phyloP scores from a whole-genome alignment of 1,139 yeast species.

The Yamadazyma aaseri region DNA sequence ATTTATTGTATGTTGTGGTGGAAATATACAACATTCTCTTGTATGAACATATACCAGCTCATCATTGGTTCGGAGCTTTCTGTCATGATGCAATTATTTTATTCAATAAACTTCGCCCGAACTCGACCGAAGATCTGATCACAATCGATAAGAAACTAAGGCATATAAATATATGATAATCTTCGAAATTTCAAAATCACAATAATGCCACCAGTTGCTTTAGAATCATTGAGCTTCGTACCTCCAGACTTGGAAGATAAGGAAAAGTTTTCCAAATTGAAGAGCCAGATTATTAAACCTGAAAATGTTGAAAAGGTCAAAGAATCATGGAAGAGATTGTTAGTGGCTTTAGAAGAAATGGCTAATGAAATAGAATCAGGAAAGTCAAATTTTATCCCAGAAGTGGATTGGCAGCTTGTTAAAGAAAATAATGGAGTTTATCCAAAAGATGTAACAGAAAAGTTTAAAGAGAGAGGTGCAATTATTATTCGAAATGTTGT shows the following conservation, averaged over 20 bases:
- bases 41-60: too few species aligned
- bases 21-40: too few species aligned
- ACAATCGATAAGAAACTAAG: too few species aligned
- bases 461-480: constrained; percentile 17
- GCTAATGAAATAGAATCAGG: constrained; percentile 14
- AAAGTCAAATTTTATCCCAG: constrained; percentile 18
- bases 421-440: constrained; percentile 13
- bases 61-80: not conserved
- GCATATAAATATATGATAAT: too few species aligned
- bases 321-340: constrained; percentile 22
- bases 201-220: constrained; percentile 12
- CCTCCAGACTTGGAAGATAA: constrained; percentile 14
- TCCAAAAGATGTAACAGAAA: constrained; percentile 13
- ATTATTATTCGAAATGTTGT: constrained; percentile 23
- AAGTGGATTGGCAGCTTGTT: constrained; percentile 17
- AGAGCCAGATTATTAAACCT: constrained; percentile 19
- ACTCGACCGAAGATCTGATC: too few species aligned
- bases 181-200: too few species aligned
- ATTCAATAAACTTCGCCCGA: too few species aligned
- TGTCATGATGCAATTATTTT: not conserved
- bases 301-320: constrained; percentile 21
- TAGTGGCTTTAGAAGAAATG: constrained; percentile 18
- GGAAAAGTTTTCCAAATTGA: constrained; percentile 12
- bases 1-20: too few species aligned
- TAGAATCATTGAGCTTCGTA: constrained; percentile 2